phyloP scores from a whole-genome alignment of 2,329 filamentous ascomycete species.

The Colletotrichum paranaense region DNA sequence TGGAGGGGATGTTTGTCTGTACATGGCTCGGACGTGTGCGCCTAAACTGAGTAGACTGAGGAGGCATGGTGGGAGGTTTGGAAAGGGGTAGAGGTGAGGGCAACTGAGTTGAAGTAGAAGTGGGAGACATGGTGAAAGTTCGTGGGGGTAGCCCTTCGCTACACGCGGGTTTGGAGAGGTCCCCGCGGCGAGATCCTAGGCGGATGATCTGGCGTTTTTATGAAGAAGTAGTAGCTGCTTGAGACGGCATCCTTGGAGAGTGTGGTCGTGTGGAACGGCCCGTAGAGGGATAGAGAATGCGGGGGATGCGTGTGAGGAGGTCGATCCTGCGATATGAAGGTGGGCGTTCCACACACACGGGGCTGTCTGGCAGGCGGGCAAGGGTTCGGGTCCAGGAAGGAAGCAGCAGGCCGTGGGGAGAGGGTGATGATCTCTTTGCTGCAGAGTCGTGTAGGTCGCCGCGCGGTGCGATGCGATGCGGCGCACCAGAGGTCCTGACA shows the following conservation, averaged over 20 bases:
- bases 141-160: conserved; percentile 22
- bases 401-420: conserved; percentile 27
- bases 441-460: conserved; percentile 17
- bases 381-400: conserved; percentile 17
- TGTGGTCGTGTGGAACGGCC: conserved; percentile 38
- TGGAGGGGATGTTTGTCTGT: conserved; percentile 56
- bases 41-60: conserved; percentile 52
- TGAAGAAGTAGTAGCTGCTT: conserved; percentile 33
- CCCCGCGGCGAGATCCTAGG: conserved; percentile 27
- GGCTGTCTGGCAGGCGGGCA: conserved; percentile 29
- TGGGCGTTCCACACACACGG: conserved; percentile 33
- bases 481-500: conserved; percentile 21
- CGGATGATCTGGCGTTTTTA: conserved; percentile 34
- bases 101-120: conserved; percentile 42
- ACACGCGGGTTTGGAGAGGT: conserved; percentile 21
- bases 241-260: conserved; percentile 38
- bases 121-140: conserved; percentile 44
- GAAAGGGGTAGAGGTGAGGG: conserved; percentile 43
- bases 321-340: conserved; percentile 30
- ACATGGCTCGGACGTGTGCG: conserved; percentile 59
- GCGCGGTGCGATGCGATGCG: conserved; percentile 27
- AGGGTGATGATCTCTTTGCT: conserved; percentile 23
- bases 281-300: conserved; percentile 33
- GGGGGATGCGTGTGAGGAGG: conserved; percentile 30
- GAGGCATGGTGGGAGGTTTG: conserved; percentile 56